These are phyloP conservation scores for Vitis rupestris DNA, from an alignment of 164 flowering plant species.

Conservation along the genomic window DNA sequence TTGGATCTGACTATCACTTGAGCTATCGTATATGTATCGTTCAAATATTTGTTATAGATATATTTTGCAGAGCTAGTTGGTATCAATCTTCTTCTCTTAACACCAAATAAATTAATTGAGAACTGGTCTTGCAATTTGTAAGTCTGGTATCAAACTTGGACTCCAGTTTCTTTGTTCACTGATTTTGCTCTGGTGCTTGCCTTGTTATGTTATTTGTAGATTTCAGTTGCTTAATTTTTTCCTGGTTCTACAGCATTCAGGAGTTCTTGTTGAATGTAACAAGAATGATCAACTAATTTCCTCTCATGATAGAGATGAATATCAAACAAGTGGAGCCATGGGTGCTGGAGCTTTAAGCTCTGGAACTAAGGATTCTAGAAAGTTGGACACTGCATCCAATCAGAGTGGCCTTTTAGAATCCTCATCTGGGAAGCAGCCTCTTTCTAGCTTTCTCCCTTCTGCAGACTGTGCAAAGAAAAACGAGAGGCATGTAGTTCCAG, in stretches of 20 bases:
- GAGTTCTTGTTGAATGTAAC: slow-evolving; percentile 57
- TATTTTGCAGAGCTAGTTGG: too few relatives aligned
- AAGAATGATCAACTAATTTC: slow-evolving; percentile 38
- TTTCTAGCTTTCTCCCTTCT: slow-evolving; percentile 36
- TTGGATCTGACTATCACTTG: too few relatives aligned
- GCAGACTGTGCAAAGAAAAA: slow-evolving; percentile 29
- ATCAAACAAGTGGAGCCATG: slow-evolving; percentile 26
- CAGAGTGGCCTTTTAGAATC: slow-evolving; percentile 28
- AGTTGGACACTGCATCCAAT: slow-evolving; percentile 26
- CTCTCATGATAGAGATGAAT: slow-evolving; percentile 58
- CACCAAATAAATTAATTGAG: too few relatives aligned
- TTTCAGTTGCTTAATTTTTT: too few relatives aligned
- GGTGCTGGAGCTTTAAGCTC: slow-evolving; percentile 35
- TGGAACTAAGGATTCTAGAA: slow-evolving; percentile 25
- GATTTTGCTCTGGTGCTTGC: slow-evolving; percentile 4
- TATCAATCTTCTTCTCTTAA: too few relatives aligned
- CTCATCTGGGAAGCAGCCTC: slow-evolving; percentile 29
- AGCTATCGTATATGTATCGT: too few relatives aligned
- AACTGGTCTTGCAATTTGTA: neutral
- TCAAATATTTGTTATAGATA: too few relatives aligned
- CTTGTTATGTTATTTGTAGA: slow-evolving; percentile 17
- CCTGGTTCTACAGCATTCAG: slow-evolving; percentile 29
- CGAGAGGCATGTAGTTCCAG: slow-evolving; percentile 24
- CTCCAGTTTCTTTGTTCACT: neutral
- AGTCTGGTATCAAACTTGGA: too few relatives aligned